Evolutionary conservation across 2,329 filamentous ascomycete genomes (phyloP), one percentile per base, ranked within the genome.

Genomic region (Onygenales sp.): DNA sequence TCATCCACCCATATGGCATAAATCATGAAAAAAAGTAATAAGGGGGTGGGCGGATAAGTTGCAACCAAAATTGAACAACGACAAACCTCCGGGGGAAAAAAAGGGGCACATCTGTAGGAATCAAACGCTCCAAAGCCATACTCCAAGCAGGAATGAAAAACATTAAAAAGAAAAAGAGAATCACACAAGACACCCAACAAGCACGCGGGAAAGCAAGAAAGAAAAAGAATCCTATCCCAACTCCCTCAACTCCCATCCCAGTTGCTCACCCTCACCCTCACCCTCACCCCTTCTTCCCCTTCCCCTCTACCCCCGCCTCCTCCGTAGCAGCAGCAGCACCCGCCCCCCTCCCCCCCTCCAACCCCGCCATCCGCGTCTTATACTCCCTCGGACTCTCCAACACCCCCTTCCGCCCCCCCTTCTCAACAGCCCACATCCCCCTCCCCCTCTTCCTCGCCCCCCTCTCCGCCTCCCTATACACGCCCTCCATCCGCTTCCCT

Each of bases 341-440:
- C 52, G 62, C 60, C 37, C 36, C 53, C 27, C 54, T 56, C 51
- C 61, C 69, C 56, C 74, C 70, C 48, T 62, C 63, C 53, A 68
- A 65, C 42, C 73, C 74, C 52, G 64, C 65, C 60, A 79, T 78
- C 54, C 81, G 71, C 49, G 65, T 84, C 76, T 98, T 98, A 71
- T 88, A 98, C 56, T 88, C 85, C 61, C 90, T 81, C 7, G 93
- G 93, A 67, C 84, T 95, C 74, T 96, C 91, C 65, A 84, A 85
- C 55, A 77, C 70, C 58, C 76, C 77, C 43, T 64, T 63, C 56
- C 61, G 53, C 49, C 73, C 73, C 56, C 81, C 80, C 34, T 79
- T 77, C 47, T 63, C 65, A 40, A 61, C 65, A 53, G 79, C 77
- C 93, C 93, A 97, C 74, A 97, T 81, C 0, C 88, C 88, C 60